Evolutionary conservation across 805 yeast species (phyloP).

Genomic region (Metschnikowia picachoensis): DNA sequence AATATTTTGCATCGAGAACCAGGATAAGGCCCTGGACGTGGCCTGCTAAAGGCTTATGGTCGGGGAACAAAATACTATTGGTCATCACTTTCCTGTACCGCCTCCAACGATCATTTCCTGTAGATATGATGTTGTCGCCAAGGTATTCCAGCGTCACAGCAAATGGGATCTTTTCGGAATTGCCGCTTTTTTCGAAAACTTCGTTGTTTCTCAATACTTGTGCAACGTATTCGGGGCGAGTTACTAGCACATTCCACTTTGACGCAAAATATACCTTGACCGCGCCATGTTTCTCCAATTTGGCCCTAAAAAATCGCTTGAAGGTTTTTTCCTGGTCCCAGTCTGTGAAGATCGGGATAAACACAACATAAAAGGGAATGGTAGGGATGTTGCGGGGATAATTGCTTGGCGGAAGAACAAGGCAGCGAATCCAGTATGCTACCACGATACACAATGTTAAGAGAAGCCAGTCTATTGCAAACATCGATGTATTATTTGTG

Average conservation of each 20-base stretch:
- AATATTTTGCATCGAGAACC: slow-evolving; percentile 19
- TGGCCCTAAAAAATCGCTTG: slow-evolving; percentile 38
- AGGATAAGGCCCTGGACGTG: slow-evolving; percentile 36
- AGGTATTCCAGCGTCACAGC: slow-evolving; percentile 52
- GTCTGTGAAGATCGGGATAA: slow-evolving; percentile 42
- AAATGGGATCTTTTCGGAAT: slow-evolving; percentile 54
- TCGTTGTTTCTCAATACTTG: slow-evolving; percentile 48
- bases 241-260: slow-evolving; percentile 55
- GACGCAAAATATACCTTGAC: slow-evolving; percentile 59
- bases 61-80: slow-evolving; percentile 49
- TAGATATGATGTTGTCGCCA: slow-evolving; percentile 59
- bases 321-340: slow-evolving; percentile 50
- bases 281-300: slow-evolving; percentile 51
- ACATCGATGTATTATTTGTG: neutral
- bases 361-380: slow-evolving; percentile 54
- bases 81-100: slow-evolving; percentile 43
- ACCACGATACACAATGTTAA: neutral
- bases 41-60: slow-evolving; percentile 31
- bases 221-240: slow-evolving; percentile 43
- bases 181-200: slow-evolving; percentile 55
- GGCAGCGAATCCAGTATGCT: slow-evolving; percentile 8
- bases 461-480: slow-evolving; percentile 1
- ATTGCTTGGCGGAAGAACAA: slow-evolving; percentile 44
- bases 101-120: slow-evolving; percentile 53
- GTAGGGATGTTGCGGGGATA: slow-evolving; percentile 56